Conservation (phyloP, 164 flowering plant species). For the Aristolochia californica region DNA sequence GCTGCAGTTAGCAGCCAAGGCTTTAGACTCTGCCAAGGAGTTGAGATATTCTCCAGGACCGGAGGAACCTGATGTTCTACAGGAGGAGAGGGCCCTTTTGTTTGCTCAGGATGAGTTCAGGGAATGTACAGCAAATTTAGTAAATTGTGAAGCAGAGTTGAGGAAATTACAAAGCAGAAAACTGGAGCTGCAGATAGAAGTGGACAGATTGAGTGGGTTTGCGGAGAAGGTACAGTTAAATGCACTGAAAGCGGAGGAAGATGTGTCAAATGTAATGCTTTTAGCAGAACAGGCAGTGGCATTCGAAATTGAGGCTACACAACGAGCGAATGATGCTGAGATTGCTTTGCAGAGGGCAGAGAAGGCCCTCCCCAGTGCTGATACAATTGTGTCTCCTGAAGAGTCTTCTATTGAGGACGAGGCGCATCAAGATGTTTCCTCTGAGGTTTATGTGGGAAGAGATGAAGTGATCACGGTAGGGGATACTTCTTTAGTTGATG, state of each 20-base stretch:
- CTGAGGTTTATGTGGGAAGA: conserved; percentile 23
- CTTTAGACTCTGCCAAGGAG: too few relatives aligned
- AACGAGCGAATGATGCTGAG: conserved; percentile 87
- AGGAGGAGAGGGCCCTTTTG: conserved; percentile 35
- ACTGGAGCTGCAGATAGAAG: conserved; percentile 72
- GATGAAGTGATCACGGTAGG: conserved; percentile 20
- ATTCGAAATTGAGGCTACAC: conserved; percentile 74
- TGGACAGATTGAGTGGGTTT: conserved; percentile 51
- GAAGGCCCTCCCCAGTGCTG: conserved; percentile 30
- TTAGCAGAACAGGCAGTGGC: conserved; percentile 98
- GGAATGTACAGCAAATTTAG: conserved; percentile 38
- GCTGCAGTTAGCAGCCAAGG: conserved; percentile 51
- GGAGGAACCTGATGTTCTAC: conserved; percentile 9
- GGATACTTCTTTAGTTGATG: conserved; percentile 24
- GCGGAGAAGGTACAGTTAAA: conserved; percentile 63
- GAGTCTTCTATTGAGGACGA: conserved; percentile 32
- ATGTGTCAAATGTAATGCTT: conserved; percentile 84
- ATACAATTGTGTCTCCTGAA: conserved; percentile 22
- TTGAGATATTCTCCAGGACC: conserved; percentile 15
- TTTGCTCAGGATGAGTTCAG: conserved; percentile 49
- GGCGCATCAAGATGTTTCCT: conserved; percentile 17
- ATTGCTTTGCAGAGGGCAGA: conserved; percentile 74
- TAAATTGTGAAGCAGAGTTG: conserved; percentile 51
- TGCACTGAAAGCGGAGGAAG: conserved; percentile 87
- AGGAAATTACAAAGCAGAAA: conserved; percentile 47